Percentiles rank a stretch among this genome's conserved stretches.
These are phyloP conservation scores for Metschnikowia dekortorum DNA, from an alignment of 805 yeast species.

Conservation along the genomic window DNA sequence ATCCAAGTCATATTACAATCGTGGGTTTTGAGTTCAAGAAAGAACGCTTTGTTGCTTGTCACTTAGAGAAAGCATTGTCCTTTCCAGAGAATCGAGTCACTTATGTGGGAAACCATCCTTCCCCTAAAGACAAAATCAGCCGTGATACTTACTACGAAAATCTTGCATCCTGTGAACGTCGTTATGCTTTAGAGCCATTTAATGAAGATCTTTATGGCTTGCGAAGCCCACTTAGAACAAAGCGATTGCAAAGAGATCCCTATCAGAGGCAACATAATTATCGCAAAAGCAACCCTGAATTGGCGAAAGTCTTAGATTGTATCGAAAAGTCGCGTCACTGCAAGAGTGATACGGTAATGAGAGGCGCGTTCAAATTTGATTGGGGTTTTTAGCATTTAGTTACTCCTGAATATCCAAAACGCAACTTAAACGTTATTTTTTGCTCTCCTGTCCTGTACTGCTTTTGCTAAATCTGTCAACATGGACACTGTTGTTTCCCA, in stretches of 20 bases:
- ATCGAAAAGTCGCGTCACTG: not conserved
- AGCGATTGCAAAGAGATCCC: slow-evolving; percentile 57
- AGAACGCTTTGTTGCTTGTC: slow-evolving; percentile 51
- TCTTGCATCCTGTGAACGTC: slow-evolving; percentile 45
- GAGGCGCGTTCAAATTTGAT: not conserved
- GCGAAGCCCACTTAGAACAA: slow-evolving; percentile 38
- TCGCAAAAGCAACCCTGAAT: slow-evolving; percentile 18
- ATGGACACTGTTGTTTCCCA: slow-evolving; percentile 82
- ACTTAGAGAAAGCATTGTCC: slow-evolving; percentile 46
- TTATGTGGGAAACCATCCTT: slow-evolving; percentile 59
- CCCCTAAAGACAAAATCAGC: slow-evolving; percentile 30
- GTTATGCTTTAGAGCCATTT: slow-evolving; percentile 52
- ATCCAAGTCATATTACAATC: slow-evolving; percentile 52
- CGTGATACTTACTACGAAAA: slow-evolving; percentile 41
- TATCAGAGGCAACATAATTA: slow-evolving; percentile 42
- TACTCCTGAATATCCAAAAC: not conserved
- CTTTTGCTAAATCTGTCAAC: slow-evolving; percentile 65
- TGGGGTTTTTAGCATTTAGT: not conserved
- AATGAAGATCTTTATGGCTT: slow-evolving; percentile 55
- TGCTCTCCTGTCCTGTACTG: slow-evolving; percentile 62
- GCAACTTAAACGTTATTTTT: slow-evolving; percentile 1
- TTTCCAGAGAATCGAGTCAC: slow-evolving; percentile 33
- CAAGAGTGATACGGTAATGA: not conserved
- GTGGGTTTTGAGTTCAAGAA: slow-evolving; percentile 76
- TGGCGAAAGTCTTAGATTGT: slow-evolving; percentile 11